Percentiles rank a stretch among this genome's conserved stretches.
Evolutionary conservation across 495 filamentous ascomycete species (phyloP).

Genomic region (Pseudoneurospora amorphoporcata): DNA sequence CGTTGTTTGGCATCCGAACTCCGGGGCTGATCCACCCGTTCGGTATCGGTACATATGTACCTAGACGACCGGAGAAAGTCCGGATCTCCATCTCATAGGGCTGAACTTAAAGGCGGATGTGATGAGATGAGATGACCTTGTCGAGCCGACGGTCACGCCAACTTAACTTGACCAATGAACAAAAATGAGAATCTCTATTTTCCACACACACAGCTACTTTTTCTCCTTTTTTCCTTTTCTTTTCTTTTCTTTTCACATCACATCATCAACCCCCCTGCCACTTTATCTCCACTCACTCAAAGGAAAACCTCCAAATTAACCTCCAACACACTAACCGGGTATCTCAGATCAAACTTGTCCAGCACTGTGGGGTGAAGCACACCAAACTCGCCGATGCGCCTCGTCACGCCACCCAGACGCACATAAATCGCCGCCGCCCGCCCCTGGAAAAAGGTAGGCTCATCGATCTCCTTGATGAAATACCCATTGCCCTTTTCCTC

Average conservation of each 20-base stretch:
- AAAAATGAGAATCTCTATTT: too few relatives aligned
- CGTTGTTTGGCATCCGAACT: too few relatives aligned
- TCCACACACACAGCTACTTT: too few relatives aligned
- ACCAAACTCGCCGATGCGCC: constrained; percentile 76
- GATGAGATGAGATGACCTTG: too few relatives aligned
- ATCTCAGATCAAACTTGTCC: constrained; percentile 87
- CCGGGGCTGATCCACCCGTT: not conserved
- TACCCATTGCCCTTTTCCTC: constrained; percentile 50
- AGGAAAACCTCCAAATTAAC: constrained; percentile 93
- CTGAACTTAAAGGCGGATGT: not conserved
- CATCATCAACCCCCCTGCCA: not conserved
- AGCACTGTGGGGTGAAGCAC: constrained; percentile 88
- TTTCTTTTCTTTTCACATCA: not conserved
- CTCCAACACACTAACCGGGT: constrained; percentile 91
- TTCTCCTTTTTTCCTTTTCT: too few relatives aligned
- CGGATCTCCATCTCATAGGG: not conserved
- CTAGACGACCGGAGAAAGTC: too few relatives aligned
- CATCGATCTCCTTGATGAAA: constrained; percentile 87
- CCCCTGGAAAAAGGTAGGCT: constrained; percentile 83
- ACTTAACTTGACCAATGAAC: too few relatives aligned
- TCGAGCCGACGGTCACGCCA: too few relatives aligned
- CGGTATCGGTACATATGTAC: too few relatives aligned
- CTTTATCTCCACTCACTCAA: constrained; percentile 27
- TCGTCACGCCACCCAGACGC: constrained; percentile 56
- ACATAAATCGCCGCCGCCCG: constrained; percentile 77